Evolutionary conservation across 129 eudicot genomes (phyloP), one percentile per base, ranked within the genome.

Genomic region (Saposhnikovia divaricata): DNA sequence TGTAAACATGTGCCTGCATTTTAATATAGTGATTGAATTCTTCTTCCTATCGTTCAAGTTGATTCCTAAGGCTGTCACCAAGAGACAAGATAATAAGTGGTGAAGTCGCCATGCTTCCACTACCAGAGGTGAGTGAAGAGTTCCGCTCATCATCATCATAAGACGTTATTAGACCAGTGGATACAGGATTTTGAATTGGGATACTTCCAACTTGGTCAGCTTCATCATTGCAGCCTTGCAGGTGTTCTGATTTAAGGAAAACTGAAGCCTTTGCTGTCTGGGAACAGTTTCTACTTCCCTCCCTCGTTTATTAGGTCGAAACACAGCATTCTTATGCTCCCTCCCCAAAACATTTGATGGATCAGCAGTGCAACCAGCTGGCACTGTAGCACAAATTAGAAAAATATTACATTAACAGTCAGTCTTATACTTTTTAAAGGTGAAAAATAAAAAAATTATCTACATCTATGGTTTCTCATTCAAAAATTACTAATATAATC

Each of bases 91-190:
- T 82, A 71, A 90, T 57, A 7, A 97, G 86, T 81, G 97, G 83
- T 74, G 93, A 80, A 57, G 87, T 91, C 34, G 87, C 83, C 88
- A 96, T 87, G 77, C 98, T 90, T 84, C 99, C 99, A 88, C 97
- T 92, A 72, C 93, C 95, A 74, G 97, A 96, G 45, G 98, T 89
- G 27, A 96, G 86, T 15, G 99, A 96, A 9, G 99, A 96, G 85
- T 92, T 90, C 44, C 85, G 88, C 80, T 92, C 99, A 73, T 96
- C 98, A 47, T 96, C 98, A 70, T 96, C 98, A 70, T 90, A 96
- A 21, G 98, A 92, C 76, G 92, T 78, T 71, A 83, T 90, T 57
- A 92, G 87, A 80, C 99, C 99, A 79, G 96, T 92, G 21, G 99
- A 96, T 34, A 96, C 98, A 66, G 84, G 90, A 88, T 96, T 90